These are phyloP conservation scores for Penium margaritaceum DNA, from an alignment of 139 green algal genomes.

Conservation along the genomic window DNA sequence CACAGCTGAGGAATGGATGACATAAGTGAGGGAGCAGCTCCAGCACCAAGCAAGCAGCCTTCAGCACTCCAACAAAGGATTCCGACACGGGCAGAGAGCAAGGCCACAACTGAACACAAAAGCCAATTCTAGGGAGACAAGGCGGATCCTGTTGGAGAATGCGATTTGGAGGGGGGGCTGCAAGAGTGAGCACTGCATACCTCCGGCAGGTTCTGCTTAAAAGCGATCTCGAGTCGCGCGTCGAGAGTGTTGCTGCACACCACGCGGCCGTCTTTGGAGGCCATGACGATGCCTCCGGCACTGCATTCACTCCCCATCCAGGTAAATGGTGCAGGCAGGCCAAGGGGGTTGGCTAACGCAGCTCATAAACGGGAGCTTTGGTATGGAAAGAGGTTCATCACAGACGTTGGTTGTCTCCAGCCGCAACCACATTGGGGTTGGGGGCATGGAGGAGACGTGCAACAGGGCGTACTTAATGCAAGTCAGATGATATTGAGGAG, in stretches of 20 bases:
- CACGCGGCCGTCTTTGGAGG: constrained; percentile 74
- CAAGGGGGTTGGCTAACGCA: not conserved
- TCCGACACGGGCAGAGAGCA: not conserved
- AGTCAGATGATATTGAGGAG: not conserved
- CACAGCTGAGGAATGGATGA: too few relatives aligned
- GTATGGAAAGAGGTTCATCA: too few relatives aligned
- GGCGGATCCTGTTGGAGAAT: not conserved
- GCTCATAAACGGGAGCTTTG: not conserved
- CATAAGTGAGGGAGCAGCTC: not conserved
- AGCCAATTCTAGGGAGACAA: not conserved
- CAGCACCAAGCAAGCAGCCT: not conserved
- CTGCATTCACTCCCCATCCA: too few relatives aligned
- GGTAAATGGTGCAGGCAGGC: not conserved
- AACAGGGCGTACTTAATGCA: not conserved
- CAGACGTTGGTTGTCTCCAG: not conserved
- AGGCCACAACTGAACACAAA: not conserved
- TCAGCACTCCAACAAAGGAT: not conserved
- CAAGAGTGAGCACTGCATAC: constrained; percentile 16
- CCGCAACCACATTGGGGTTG: not conserved
- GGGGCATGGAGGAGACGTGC: not conserved
- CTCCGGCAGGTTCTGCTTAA: constrained; percentile 45
- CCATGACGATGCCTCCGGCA: constrained; percentile 80
- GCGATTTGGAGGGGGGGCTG: not conserved
- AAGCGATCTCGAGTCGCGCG: constrained; percentile 48
- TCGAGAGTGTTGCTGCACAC: constrained; percentile 91